Conservation (phyloP, 2,329 filamentous ascomycete genomes). For the Anthostomella pinea region DNA sequence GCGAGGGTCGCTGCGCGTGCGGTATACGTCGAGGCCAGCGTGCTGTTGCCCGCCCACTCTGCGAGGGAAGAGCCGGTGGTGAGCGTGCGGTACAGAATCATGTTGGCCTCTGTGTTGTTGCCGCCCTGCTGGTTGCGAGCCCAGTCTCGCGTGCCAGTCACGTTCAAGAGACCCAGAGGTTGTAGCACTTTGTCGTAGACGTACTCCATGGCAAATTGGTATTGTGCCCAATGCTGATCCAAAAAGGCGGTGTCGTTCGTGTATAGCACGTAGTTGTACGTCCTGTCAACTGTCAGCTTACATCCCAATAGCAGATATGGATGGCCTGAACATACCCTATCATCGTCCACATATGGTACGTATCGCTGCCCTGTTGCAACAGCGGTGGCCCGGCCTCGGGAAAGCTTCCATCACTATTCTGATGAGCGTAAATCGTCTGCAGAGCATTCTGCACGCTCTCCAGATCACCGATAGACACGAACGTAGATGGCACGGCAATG, state of each 20-base stretch:
- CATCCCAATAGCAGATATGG: too few species aligned
- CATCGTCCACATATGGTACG: background rate
- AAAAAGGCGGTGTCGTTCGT: conserved; percentile 43
- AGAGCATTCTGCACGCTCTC: conserved; percentile 48
- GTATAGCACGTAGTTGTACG: conserved; percentile 54
- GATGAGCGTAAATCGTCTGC: conserved; percentile 44
- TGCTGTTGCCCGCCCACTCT: conserved; percentile 3
- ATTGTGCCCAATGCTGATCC: conserved; percentile 32
- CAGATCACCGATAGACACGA: conserved; percentile 45
- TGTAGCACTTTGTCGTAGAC: conserved; percentile 32
- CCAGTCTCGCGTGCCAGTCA: conserved; percentile 50
- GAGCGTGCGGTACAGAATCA: conserved; percentile 41
- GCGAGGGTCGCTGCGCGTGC: background rate
- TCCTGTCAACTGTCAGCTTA: too few species aligned
- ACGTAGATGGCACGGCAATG: conserved; percentile 55
- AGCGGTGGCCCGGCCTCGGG: conserved; percentile 49
- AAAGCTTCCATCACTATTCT: conserved; percentile 43
- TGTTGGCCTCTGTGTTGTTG: conserved; percentile 51
- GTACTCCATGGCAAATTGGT: conserved; percentile 31
- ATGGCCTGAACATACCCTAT: too few species aligned
- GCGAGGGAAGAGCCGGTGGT: conserved; percentile 41
- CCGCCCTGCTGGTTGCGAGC: conserved; percentile 48
- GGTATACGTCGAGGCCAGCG: background rate
- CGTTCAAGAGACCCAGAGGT: conserved; percentile 42
- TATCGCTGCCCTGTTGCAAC: conserved; percentile 24